Percentiles rank a stretch among this genome's conserved stretches.
phyloP scores from a whole-genome alignment of 2,329 filamentous ascomycete species.

The Juglanconis oblonga region DNA sequence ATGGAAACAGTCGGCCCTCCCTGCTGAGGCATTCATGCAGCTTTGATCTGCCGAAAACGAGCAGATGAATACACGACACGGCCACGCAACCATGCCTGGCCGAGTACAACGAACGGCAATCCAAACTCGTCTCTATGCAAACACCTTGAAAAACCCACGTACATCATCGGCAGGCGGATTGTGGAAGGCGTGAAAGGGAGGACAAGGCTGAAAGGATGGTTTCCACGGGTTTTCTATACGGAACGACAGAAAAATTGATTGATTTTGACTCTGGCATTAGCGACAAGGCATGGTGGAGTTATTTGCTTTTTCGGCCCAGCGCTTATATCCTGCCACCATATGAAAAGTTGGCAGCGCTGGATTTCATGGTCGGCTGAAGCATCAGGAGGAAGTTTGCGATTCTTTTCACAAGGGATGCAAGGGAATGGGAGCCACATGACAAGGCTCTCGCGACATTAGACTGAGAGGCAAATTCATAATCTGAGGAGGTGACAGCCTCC shows the following conservation, averaged over 20 bases:
- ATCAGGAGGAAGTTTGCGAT: not conserved
- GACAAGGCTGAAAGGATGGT: not conserved
- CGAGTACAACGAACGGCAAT: not conserved
- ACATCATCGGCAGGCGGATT: not conserved
- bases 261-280: constrained; percentile 15
- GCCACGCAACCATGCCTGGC: not conserved
- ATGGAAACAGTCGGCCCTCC: constrained; percentile 8
- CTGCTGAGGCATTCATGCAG: constrained; percentile 14
- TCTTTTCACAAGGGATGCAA: not conserved
- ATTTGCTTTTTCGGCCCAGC: constrained; percentile 8
- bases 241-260: not conserved
- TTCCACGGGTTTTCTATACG: not conserved
- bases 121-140: not conserved
- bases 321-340: not conserved
- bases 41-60: not conserved
- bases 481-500: not conserved
- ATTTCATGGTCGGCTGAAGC: not conserved
- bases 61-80: not conserved
- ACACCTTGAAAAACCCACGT: not conserved
- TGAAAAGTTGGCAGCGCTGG: not conserved
- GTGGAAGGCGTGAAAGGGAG: not conserved
- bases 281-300: constrained; percentile 10
- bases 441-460: not conserved
- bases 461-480: not conserved
- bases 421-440: not conserved